These are phyloP conservation scores for Tylopilus cervinicoccineus DNA, from an alignment of 768 basidiomycete species.

Conservation along the genomic window DNA sequence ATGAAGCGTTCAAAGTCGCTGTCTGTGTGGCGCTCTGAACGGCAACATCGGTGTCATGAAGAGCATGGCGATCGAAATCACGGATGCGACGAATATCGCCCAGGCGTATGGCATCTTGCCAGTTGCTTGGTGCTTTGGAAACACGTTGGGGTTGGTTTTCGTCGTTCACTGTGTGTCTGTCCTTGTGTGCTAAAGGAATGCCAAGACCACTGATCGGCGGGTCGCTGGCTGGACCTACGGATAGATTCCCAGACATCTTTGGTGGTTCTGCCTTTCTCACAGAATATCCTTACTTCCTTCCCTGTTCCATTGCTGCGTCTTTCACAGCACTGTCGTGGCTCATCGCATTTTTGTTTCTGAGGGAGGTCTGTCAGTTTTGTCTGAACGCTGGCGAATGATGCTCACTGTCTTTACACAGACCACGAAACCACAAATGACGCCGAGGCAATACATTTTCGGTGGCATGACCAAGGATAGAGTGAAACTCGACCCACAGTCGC, in stretches of 20 bases:
- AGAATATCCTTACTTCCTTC: conserved; percentile 76
- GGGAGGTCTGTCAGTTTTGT: conserved; percentile 48
- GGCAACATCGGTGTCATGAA: conserved; percentile 54
- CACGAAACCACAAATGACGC: conserved; percentile 10
- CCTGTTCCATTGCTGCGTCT: conserved; percentile 59
- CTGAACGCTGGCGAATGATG: too few species aligned
- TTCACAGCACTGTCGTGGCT: conserved; percentile 49
- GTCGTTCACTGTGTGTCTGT: background rate
- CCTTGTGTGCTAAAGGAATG: conserved; percentile 1
- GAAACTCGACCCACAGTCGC: too few species aligned
- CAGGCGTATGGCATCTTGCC: conserved; percentile 59
- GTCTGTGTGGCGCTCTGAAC: conserved; percentile 45
- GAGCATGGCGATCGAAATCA: conserved; percentile 44
- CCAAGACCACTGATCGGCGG: conserved; percentile 68
- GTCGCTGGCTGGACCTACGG: conserved; percentile 54
- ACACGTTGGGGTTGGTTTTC: conserved; percentile 38
- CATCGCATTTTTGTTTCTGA: conserved; percentile 46
- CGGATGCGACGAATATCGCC: conserved; percentile 29
- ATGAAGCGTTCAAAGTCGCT: conserved; percentile 32
- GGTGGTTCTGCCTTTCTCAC: conserved; percentile 53
- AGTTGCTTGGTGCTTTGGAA: conserved; percentile 42
- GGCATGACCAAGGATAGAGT: background rate
- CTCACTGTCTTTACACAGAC: too few species aligned
- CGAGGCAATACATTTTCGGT: conserved; percentile 14
- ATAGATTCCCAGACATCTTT: conserved; percentile 61